Conservation (phyloP, 169 alveolate genomes). For the Cystoisospora suis region DNA sequence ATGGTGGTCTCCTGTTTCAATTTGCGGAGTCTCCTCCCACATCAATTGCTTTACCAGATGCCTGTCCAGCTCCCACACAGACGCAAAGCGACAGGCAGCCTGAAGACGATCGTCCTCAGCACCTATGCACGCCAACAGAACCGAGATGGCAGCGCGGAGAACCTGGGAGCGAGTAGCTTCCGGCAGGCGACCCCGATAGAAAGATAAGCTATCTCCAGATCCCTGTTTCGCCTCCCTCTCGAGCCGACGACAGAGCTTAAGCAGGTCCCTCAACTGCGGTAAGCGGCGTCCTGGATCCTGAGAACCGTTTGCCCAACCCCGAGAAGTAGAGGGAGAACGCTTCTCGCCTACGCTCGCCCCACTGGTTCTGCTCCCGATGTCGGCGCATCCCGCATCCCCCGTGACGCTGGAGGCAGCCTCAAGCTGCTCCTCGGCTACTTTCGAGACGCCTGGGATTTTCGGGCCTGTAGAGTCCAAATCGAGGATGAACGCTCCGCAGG, state of each 20-base stretch:
- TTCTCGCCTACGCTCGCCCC: not conserved
- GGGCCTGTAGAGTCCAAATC: too few species aligned
- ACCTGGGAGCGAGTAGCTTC: constrained; percentile 38
- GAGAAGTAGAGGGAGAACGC: too few species aligned
- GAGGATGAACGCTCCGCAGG: too few species aligned
- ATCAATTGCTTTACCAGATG: not conserved
- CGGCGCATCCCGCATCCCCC: constrained; percentile 25
- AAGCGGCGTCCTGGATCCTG: constrained; percentile 30
- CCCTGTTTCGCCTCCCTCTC: constrained; percentile 14
- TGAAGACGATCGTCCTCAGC: constrained; percentile 38
- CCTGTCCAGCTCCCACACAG: constrained; percentile 40
- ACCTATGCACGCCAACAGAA: constrained; percentile 34
- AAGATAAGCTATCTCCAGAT: not conserved
- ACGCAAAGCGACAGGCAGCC: constrained; percentile 48
- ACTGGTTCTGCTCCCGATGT: constrained; percentile 38
- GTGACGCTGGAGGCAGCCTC: constrained; percentile 25
- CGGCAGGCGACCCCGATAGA: constrained; percentile 30
- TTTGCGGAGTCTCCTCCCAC: not conserved
- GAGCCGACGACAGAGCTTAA: constrained; percentile 60
- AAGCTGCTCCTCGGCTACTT: too few species aligned
- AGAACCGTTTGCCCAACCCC: not conserved
- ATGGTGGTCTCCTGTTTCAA: not conserved
- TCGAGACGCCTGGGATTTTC: too few species aligned
- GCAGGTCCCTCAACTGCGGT: constrained; percentile 57
- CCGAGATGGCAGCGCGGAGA: constrained; percentile 45